Evolutionary conservation across 2,329 filamentous ascomycete species (phyloP).

Genomic region (Xylaria sp.): DNA sequence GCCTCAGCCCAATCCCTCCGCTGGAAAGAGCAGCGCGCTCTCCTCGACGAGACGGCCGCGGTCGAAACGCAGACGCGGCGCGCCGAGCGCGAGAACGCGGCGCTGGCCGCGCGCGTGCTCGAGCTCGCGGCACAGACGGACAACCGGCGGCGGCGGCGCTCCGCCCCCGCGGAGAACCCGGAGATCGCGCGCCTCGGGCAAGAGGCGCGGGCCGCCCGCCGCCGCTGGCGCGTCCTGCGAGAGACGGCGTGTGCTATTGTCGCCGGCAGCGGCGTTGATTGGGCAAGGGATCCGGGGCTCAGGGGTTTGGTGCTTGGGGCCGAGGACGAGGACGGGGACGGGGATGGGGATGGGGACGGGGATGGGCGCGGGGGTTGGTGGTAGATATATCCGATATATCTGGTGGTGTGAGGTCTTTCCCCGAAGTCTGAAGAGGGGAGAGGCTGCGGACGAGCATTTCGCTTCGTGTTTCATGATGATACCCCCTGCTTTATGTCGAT

Average conservation of each 20-base stretch:
- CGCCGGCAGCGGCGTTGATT: constrained; percentile 80
- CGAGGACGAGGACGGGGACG: constrained; percentile 49
- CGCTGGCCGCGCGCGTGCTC: constrained; percentile 65
- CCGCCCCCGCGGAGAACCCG: constrained; percentile 54
- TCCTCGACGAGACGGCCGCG: constrained; percentile 55
- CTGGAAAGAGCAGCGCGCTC: constrained; percentile 53
- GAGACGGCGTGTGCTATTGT: constrained; percentile 77
- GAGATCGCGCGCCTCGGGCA: constrained; percentile 62
- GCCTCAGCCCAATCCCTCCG: constrained; percentile 66
- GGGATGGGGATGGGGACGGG: constrained; percentile 12
- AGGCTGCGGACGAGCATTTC: neutral
- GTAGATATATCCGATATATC: too few species aligned
- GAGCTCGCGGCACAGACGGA: constrained; percentile 61
- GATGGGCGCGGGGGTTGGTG: neutral
- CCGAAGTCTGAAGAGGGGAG: neutral
- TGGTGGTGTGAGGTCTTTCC: neutral
- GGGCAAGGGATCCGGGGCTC: constrained; percentile 71
- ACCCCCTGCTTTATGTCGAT: neutral
- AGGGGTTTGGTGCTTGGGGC: constrained; percentile 72
- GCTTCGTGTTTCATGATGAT: neutral
- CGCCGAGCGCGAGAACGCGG: constrained; percentile 62
- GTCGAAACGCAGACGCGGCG: constrained; percentile 62
- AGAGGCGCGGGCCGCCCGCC: constrained; percentile 63
- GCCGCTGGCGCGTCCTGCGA: constrained; percentile 75
- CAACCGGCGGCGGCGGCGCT: constrained; percentile 53